A percentile compares a stretch with the other conserved stretches of the same genome.
These are phyloP conservation scores for Alternaria brassicae DNA, from an alignment of 2,329 filamentous ascomycete genomes.

Conservation along the genomic window DNA sequence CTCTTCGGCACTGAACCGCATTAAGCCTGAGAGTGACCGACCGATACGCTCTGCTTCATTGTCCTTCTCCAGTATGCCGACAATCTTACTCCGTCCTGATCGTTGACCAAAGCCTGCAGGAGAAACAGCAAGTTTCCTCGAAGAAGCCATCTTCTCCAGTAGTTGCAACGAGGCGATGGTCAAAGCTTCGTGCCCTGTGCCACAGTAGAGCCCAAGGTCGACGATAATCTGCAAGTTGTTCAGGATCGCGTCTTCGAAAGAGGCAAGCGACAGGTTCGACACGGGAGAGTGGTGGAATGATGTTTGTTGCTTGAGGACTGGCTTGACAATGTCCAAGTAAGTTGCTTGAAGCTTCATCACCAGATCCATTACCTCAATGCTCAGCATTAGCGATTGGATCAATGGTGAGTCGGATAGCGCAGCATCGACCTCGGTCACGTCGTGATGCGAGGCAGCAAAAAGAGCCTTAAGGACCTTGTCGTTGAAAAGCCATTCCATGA, in stretches of 20 bases:
- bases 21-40: constrained; percentile 72
- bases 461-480: constrained; percentile 82
- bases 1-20: constrained; percentile 72
- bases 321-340: constrained; percentile 86
- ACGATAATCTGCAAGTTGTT: constrained; percentile 80
- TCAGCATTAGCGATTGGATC: constrained; percentile 77
- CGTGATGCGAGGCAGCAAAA: constrained; percentile 80
- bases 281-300: constrained; percentile 67
- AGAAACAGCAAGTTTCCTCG: constrained; percentile 77
- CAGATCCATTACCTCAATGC: constrained; percentile 83
- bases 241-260: constrained; percentile 89
- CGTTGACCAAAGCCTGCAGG: constrained; percentile 69
- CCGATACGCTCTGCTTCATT: constrained; percentile 82
- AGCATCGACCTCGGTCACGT: constrained; percentile 73
- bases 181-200: constrained; percentile 80
- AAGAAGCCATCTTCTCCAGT: constrained; percentile 84
- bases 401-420: constrained; percentile 80
- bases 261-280: constrained; percentile 78
- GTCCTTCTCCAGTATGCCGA: constrained; percentile 85
- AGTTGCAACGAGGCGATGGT: constrained; percentile 82
- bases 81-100: constrained; percentile 78
- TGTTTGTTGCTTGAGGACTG: constrained; percentile 73
- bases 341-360: constrained; percentile 89
- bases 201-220: constrained; percentile 85
- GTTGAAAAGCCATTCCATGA: constrained; percentile 99